A percentile compares a stretch with the other conserved stretches of the same genome.
Evolutionary conservation across 2,329 filamentous ascomycete genomes (phyloP).

Genomic region (Colletotrichum sp.): DNA sequence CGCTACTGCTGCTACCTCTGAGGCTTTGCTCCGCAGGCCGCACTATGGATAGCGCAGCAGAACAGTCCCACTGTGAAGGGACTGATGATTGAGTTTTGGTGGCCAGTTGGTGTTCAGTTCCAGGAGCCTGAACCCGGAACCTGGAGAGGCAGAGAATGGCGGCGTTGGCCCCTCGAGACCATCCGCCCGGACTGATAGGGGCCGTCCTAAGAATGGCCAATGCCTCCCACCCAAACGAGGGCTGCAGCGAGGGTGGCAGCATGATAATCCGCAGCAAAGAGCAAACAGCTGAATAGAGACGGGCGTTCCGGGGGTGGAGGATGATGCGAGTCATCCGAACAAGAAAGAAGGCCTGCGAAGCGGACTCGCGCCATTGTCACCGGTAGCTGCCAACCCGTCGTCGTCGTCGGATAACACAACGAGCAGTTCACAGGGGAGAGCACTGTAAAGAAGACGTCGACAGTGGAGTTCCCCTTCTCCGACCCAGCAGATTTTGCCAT

Average conservation of each 20-base stretch:
- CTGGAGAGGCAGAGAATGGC: background rate
- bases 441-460: background rate
- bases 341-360: background rate
- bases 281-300: background rate
- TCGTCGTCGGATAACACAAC: background rate
- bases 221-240: background rate
- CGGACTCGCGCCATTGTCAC: background rate
- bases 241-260: background rate
- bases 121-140: background rate
- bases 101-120: background rate
- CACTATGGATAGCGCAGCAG: background rate
- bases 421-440: background rate
- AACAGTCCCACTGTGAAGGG: background rate
- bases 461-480: background rate
- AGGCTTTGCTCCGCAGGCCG: background rate
- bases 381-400: background rate
- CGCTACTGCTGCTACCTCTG: background rate
- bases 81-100: background rate
- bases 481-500: background rate
- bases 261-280: background rate
- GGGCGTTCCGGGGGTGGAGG: background rate
- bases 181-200: background rate
- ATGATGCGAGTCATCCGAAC: slow-evolving; percentile 14
- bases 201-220: background rate
- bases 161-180: background rate